phyloP scores from a whole-genome alignment of 2,329 filamentous ascomycete genomes.

The Diplocarpon rosae region DNA sequence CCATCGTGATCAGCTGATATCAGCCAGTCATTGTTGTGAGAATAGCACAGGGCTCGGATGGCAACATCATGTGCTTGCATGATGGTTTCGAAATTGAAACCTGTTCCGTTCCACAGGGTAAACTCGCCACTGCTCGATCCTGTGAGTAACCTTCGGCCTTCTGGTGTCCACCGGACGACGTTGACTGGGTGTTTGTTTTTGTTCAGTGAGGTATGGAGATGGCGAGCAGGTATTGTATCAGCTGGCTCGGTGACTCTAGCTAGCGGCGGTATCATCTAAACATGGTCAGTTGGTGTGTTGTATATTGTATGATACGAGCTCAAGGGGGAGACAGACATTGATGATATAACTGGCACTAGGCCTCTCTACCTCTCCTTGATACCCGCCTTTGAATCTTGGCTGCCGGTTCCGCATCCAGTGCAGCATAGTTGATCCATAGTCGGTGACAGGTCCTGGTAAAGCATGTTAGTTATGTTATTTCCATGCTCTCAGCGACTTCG shows the following conservation, averaged over 20 bases:
- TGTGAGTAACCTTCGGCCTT: slow-evolving; percentile 81
- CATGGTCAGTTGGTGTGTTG: slow-evolving; percentile 8
- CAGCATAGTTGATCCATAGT: slow-evolving; percentile 81
- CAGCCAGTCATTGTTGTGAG: slow-evolving; percentile 93
- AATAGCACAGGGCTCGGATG: slow-evolving; percentile 75
- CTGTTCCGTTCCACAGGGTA: slow-evolving; percentile 96
- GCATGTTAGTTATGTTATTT: slow-evolving; percentile 4
- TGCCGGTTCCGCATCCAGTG: slow-evolving; percentile 84
- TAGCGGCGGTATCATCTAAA: slow-evolving; percentile 74
- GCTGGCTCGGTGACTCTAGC: slow-evolving; percentile 64
- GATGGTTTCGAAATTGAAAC: slow-evolving; percentile 98
- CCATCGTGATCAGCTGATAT: slow-evolving; percentile 93
- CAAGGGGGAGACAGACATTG: slow-evolving; percentile 49
- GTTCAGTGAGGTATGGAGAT: slow-evolving; percentile 94
- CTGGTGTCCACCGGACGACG: slow-evolving; percentile 93
- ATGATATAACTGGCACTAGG: slow-evolving; percentile 84
- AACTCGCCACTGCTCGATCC: slow-evolving; percentile 96
- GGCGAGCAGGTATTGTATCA: slow-evolving; percentile 86
- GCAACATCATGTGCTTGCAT: slow-evolving; percentile 94
- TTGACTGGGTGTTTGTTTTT: slow-evolving; percentile 98
- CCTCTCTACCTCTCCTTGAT: slow-evolving; percentile 66
- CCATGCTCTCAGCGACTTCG: background rate
- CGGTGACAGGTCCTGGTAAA: slow-evolving; percentile 68
- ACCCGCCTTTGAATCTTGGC: slow-evolving; percentile 62
- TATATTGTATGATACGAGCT: background rate